These are phyloP conservation scores for Bromus sterilis DNA, from an alignment of 176 grass and related monocot genomes.

Conservation along the genomic window DNA sequence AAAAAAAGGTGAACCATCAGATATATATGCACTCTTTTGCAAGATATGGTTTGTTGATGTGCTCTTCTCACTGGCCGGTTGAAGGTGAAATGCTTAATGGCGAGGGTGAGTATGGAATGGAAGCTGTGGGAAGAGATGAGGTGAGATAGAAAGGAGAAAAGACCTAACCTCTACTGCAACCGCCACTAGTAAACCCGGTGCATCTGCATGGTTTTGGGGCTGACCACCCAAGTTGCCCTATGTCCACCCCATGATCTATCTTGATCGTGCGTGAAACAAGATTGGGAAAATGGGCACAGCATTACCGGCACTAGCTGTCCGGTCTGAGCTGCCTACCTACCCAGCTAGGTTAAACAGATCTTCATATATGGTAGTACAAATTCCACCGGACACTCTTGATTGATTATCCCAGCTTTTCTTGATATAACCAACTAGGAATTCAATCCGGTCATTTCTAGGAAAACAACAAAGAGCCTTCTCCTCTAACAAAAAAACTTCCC, in stretches of 20 bases:
- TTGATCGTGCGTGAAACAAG: neutral
- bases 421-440: neutral
- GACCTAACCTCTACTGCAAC: neutral
- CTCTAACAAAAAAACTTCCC: too few species aligned
- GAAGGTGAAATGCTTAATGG: neutral
- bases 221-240: constrained; percentile 42
- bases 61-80: neutral
- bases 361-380: neutral
- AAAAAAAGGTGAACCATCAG: neutral
- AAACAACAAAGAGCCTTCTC: neutral
- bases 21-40: neutral
- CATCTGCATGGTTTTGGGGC: neutral
- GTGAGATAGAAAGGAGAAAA: constrained; percentile 34
- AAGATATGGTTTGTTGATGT: neutral
- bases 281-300: constrained; percentile 33
- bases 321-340: neutral
- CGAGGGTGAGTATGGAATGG: neutral
- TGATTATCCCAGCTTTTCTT: neutral
- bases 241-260: constrained; percentile 9
- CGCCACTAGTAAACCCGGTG: constrained; percentile 18
- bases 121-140: neutral
- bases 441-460: neutral
- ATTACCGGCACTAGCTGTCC: constrained; percentile 6
- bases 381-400: neutral
- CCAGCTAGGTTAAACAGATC: neutral